Base-by-base conservation (phyloP, 306 rosid species). In the Mucuna pruriens region DNA sequence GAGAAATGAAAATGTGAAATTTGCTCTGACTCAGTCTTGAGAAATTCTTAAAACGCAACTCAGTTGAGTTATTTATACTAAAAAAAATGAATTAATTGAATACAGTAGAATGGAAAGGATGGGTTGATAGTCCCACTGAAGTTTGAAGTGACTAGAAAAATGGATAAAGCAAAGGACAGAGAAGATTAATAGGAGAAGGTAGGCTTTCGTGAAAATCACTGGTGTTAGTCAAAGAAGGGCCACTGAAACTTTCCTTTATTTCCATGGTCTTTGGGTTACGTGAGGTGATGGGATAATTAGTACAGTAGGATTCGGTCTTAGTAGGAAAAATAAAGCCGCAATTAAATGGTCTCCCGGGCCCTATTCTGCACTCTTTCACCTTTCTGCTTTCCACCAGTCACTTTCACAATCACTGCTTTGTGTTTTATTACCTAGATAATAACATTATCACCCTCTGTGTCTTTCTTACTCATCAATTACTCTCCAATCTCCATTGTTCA, bases 331-430 rank as follows among this genome's bases (percentile, higher is more conserved):
- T n/a, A n/a, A 78, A 9, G 76, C 76, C 71, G 11, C 17, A 78
- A 72, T 40, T 70, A 36, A 70, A 83, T 61, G 74, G 82, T 51
- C 25, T 72, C 20, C 22, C 0, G 23, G 78, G 75, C 22, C 82
- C 68, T 38, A 36, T 65, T 48, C 46, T 36, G 40, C 7, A 6
- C 2, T 12, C 49, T 44, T 44, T 44, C 49, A 31, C 12, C 5
- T 26, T 69, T 80, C 39, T 52, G 40, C 75, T 51, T 31, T 9
- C 48, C 38, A 2, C 51, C 23, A 38, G 48, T 81, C 76, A 40
- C 71, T 29, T 0, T 65, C 63, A 17, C 45, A 23, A 4, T 61
- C 6, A 29, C 26, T 22, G 26, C 3, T 34, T 12, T 17, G 19
- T 40, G 57, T 58, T 58, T 22, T 20, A 11, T 34, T 73, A 54